Evolutionary conservation across 2,329 filamentous ascomycete species (phyloP).

Genomic region (Ceratocystis smalleyi): DNA sequence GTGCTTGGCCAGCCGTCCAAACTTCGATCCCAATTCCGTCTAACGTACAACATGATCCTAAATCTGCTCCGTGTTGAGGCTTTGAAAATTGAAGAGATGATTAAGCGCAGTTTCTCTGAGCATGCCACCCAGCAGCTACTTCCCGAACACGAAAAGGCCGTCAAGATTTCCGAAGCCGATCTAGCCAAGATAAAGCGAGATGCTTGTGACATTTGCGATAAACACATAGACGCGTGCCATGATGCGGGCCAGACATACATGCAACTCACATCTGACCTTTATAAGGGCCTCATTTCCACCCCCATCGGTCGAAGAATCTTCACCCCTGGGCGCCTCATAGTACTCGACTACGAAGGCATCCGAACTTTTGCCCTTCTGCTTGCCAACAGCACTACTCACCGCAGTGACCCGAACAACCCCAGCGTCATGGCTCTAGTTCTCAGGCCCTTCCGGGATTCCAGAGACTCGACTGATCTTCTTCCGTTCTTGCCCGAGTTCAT

Average conservation of each 20-base stretch:
- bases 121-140: constrained; percentile 89
- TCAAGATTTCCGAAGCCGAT: constrained; percentile 82
- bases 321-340: constrained; percentile 55
- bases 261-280: constrained; percentile 63
- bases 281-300: constrained; percentile 61
- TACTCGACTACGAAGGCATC: constrained; percentile 73
- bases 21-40: constrained; percentile 82
- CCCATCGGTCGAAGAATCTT: constrained; percentile 72
- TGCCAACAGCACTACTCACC: constrained; percentile 51
- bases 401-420: constrained; percentile 40
- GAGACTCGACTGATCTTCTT: constrained; percentile 70
- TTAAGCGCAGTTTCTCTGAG: constrained; percentile 97
- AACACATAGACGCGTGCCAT: constrained; percentile 66
- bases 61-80: constrained; percentile 91
- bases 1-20: constrained; percentile 93
- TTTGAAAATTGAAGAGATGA: constrained; percentile 98
- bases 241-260: constrained; percentile 66
- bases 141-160: constrained; percentile 88
- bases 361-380: constrained; percentile 69
- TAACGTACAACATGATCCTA: constrained; percentile 99
- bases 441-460: constrained; percentile 47
- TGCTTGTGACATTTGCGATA: constrained; percentile 65
- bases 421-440: constrained; percentile 68
- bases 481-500: constrained; percentile 65
- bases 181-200: constrained; percentile 81